Conservation (phyloP, 164 flowering plant species). For the Houttuynia cordata region DNA sequence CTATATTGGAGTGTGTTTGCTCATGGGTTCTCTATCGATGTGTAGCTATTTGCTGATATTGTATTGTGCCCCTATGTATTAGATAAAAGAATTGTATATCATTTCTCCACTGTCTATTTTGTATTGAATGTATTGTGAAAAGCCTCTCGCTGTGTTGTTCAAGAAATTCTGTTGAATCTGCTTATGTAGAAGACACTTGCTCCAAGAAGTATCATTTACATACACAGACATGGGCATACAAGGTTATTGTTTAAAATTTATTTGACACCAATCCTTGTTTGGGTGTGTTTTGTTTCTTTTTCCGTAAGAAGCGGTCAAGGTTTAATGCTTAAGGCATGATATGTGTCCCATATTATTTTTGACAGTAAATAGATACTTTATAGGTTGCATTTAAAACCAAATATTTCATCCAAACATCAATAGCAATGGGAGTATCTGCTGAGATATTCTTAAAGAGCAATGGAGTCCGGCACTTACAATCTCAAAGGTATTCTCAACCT, state of each 20-base stretch:
- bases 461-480: conserved; percentile 50
- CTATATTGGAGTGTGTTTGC: conserved; percentile 67
- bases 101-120: background rate
- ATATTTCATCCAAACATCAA: conserved; percentile 49
- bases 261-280: background rate
- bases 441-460: conserved; percentile 41
- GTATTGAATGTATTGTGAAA: background rate
- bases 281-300: background rate
- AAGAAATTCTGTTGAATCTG: no score
- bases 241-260: no score
- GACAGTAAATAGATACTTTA: background rate
- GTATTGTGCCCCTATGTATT: no score
- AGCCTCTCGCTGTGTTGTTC: no score
- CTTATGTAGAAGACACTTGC: no score
- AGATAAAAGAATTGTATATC: no score
- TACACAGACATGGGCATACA: no score
- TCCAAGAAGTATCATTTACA: no score
- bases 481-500: conserved; percentile 27
- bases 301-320: no score
- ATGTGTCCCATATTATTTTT: background rate
- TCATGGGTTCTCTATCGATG: conserved; percentile 65
- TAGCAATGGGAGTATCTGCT: conserved; percentile 47
- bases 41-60: conserved; percentile 4
- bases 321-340: background rate
- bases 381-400: conserved; percentile 39